Percentiles rank a stretch among this genome's conserved stretches.
Evolutionary conservation across 768 basidiomycete genomes (phyloP).

Genomic region (Chalciporus pseudorubinellus): DNA sequence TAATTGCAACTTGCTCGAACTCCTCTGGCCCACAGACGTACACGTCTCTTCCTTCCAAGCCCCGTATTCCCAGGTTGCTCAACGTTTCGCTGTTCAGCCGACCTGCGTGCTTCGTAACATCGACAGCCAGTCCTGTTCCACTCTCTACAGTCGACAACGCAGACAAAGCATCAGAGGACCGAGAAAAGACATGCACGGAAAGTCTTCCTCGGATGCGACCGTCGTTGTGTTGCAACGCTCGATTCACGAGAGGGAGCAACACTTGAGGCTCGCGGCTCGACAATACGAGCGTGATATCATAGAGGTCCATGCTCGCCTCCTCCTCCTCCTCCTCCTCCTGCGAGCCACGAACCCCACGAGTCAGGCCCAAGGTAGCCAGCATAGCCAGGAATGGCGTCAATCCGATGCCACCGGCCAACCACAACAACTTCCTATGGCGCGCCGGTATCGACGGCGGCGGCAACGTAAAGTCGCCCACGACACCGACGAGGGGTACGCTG

Average conservation of each 20-base stretch:
- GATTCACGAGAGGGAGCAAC: slow-evolving; percentile 38
- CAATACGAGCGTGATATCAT: slow-evolving; percentile 45
- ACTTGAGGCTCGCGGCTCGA: slow-evolving; percentile 56
- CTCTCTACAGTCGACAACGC: neutral
- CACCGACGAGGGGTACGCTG: slow-evolving; percentile 45
- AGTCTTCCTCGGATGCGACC: slow-evolving; percentile 17
- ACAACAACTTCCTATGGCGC: slow-evolving; percentile 36
- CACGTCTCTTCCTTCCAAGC: slow-evolving; percentile 25
- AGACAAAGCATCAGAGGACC: neutral
- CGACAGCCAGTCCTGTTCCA: slow-evolving; percentile 16
- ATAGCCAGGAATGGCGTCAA: slow-evolving; percentile 64
- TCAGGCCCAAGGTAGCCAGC: slow-evolving; percentile 32
- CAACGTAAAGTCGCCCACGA: slow-evolving; percentile 52
- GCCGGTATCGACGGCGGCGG: slow-evolving; percentile 6
- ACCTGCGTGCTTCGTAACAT: slow-evolving; percentile 16
- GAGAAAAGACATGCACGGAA: slow-evolving; percentile 41
- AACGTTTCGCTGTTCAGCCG: slow-evolving; percentile 17
- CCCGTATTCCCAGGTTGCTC: slow-evolving; percentile 4
- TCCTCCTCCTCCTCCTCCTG: neutral
- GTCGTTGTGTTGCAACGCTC: slow-evolving; percentile 1
- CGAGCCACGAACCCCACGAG: neutral
- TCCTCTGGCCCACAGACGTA: slow-evolving; percentile 52
- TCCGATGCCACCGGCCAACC: slow-evolving; percentile 65
- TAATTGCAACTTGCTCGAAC: slow-evolving; percentile 43
- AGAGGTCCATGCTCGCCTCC: neutral